A percentile compares a stretch with the other conserved stretches of the same genome.
phyloP scores from a whole-genome alignment of 768 basidiomycete genomes.

The Pleurotus tuoliensis region DNA sequence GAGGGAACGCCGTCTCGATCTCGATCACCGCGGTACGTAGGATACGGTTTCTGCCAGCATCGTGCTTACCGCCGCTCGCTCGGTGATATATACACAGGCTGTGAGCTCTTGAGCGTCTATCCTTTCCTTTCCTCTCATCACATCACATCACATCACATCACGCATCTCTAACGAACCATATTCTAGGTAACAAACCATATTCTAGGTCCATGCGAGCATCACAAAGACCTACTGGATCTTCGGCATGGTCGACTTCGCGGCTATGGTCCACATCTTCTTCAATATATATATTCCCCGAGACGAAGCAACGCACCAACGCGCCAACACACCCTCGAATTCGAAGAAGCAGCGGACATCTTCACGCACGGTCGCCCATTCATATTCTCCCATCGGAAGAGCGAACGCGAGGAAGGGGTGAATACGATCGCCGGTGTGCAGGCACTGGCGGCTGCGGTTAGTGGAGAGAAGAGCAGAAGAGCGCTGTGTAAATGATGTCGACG shows the following conservation, averaged over 20 bases:
- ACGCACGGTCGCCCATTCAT: slow-evolving; percentile 37
- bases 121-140: too few species aligned
- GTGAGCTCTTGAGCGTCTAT: too few species aligned
- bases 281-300: slow-evolving; percentile 84
- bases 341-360: slow-evolving; percentile 80
- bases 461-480: too few species aligned
- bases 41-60: background rate
- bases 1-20: slow-evolving; percentile 36
- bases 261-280: slow-evolving; percentile 69
- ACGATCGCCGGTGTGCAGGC: too few species aligned
- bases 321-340: slow-evolving; percentile 53
- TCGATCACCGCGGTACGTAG: slow-evolving; percentile 30
- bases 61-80: slow-evolving; percentile 47
- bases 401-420: too few species aligned
- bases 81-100: slow-evolving; percentile 8
- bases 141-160: too few species aligned
- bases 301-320: slow-evolving; percentile 43
- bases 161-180: slow-evolving; percentile 19
- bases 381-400: slow-evolving; percentile 62
- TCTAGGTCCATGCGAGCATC: slow-evolving; percentile 49
- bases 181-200: slow-evolving; percentile 14
- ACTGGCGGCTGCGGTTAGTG: background rate
- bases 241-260: slow-evolving; percentile 71
- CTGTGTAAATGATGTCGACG: too few species aligned
- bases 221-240: slow-evolving; percentile 79